Evolutionary conservation across 495 filamentous ascomycete genomes (phyloP), one percentile per base, ranked within the genome.

Genomic region (Xylaria acuta): DNA sequence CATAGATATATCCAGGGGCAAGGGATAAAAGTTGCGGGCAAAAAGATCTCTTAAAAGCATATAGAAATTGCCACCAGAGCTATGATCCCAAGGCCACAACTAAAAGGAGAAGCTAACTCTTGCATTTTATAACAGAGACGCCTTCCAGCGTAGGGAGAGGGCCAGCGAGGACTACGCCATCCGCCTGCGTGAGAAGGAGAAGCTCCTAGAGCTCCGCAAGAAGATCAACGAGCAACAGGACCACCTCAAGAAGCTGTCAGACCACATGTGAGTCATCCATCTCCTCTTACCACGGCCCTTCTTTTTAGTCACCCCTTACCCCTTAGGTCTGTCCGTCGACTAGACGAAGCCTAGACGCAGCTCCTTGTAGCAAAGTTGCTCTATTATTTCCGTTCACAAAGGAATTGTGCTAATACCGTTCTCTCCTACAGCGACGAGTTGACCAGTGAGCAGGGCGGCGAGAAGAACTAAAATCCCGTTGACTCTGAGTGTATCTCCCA

Each of bases 61-160:
- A 58, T 18, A 34, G 22, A 34, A 8, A 20, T 38, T 60, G 20
- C 3, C 1, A 22, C 16, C 20, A 38, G 58, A 22, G 9, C 34
- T 36, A 59, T 36, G 30, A 20, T 20, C 20, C 32, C 14, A n/a
- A 36, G 9, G 54, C 30, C 30, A 6, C 32, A 12, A 59, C 30
- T 3, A 43, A 36, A 36, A 34, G 32, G 22, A 41, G 34, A 36
- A 43, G 27, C 41, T 73, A 66, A 70, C 41, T 22, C 54, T 22
- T 20, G 27, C 8, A 67, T 8, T 14, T 22, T 11, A 36, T 51
- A 64, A 75, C 72, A 95, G 95, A 72, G 96, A 99, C 80, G 86
- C 91, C 64, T 99, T 97, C 88, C 92, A 91, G 79, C 90, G 90
- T 80, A 94, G 96, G 75, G 96, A 99, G 84, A 90, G 90, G 73